Evolutionary conservation across 1,284 basidiomycete species (phyloP), one percentile per base, ranked within the genome.

Genomic region (Pyrrhoderma lamaoense): DNA sequence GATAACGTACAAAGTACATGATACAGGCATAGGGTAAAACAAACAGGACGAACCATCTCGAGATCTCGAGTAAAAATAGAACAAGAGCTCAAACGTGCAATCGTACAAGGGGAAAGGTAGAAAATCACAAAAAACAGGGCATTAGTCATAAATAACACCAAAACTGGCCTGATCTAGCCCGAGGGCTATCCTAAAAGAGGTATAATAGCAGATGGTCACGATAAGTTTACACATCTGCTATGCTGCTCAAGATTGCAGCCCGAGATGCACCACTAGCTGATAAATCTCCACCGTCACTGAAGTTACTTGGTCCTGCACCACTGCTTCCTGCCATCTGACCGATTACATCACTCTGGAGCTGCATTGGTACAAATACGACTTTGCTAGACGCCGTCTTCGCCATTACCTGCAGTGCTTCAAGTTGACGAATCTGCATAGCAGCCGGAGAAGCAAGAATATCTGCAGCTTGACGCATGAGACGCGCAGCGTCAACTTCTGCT

Each of bases 401-500:
- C 77, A 77, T 79, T 39, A 67, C 74, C 76, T 82, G 77, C 61
- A 92, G 70, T 37, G 93, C 91, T 69, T 96, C 93, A 58, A 97
- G 79, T 65, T 95, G 92, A 57, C 94, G 78, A 65, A 97, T 97
- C 70, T 96, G 93, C 91, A 98, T 96, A 54, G 93, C 94, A 21
- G 93, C 92, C 16, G 92, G 93, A 7, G 83, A 87, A 11, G 91
- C 89, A 61, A 95, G 76, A 61, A 95, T 94, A 69, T 95, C 85
- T 50, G 91, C 90, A 3, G 91, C 90, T 66, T 93, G 89, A 53
- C 92, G 77, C 93, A 97, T 96, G 64, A 97, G 81, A 60, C 90
- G 81, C 40, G 94, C 93, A 37, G 92, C 77, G 65, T 96, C 92
- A 57, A 97, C 94, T 71, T 98, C 94, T 16, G 94, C 95, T 56